Conservation (phyloP, 306 rosid genomes). For the Trichosanthes truncata region DNA sequence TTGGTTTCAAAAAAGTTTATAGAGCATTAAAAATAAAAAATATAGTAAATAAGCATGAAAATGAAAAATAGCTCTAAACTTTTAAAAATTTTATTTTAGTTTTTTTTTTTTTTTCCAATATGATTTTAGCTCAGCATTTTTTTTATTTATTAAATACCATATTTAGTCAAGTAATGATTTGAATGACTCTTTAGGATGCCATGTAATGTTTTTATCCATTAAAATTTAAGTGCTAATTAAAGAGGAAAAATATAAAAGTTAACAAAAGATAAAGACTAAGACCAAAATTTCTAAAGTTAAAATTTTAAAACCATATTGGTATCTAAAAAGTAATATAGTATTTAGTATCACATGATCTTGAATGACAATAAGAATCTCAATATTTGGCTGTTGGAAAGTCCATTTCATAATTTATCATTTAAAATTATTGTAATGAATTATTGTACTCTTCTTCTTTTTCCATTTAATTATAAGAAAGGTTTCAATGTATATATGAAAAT, state of each 20-base stretch:
- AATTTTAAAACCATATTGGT: background rate
- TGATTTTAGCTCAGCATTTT: background rate
- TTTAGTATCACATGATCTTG: background rate
- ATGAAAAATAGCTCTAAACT: background rate
- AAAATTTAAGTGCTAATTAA: too few relatives aligned
- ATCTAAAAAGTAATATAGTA: background rate
- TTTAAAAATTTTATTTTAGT: too few relatives aligned
- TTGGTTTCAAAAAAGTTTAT: too few relatives aligned
- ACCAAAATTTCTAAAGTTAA: too few relatives aligned
- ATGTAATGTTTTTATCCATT: too few relatives aligned
- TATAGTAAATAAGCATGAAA: too few relatives aligned
- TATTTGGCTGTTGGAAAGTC: background rate
- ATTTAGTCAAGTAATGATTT: too few relatives aligned
- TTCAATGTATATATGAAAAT: background rate
- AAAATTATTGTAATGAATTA: slow-evolving; percentile 1
- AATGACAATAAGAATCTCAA: background rate
- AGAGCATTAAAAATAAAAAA: too few relatives aligned
- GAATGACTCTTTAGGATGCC: background rate
- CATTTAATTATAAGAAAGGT: background rate
- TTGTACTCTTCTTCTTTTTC: background rate
- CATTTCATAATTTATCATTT: background rate
- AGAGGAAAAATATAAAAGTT: too few relatives aligned
- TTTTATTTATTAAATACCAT: too few relatives aligned
- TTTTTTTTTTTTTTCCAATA: too few relatives aligned
- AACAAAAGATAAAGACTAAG: background rate